Percentiles rank a stretch among this genome's conserved stretches.
phyloP scores from a whole-genome alignment of 305 asterid species.

The Fraxinus xanthoxyloides region DNA sequence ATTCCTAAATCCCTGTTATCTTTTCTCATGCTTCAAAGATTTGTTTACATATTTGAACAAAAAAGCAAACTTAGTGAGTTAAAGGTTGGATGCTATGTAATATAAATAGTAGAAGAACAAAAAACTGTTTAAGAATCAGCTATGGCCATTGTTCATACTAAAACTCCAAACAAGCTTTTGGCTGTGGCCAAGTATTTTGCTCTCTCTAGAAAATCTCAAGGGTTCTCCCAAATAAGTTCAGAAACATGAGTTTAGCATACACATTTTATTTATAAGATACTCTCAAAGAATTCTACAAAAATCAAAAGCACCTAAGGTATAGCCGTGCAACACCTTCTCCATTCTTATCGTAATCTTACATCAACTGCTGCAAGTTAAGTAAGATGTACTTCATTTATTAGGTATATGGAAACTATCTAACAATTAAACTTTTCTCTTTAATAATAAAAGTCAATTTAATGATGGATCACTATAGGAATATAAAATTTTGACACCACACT shows the following conservation, averaged over 20 bases:
- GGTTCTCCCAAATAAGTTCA: slow-evolving; percentile 2
- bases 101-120: background rate
- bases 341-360: background rate
- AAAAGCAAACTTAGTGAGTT: background rate
- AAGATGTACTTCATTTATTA: background rate
- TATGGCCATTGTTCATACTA: background rate
- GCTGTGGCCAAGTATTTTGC: background rate
- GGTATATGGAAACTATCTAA: background rate
- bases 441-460: background rate
- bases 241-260: background rate
- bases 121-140: background rate
- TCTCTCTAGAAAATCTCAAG: background rate
- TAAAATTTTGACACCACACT: background rate
- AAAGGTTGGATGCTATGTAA: background rate
- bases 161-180: slow-evolving; percentile 2
- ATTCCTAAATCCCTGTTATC: background rate
- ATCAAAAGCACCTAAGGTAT: background rate
- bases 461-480: background rate
- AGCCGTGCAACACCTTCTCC: background rate
- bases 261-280: background rate
- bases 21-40: background rate
- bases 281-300: background rate
- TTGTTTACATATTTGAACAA: background rate
- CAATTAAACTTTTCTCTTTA: background rate
- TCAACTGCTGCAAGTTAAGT: background rate